Percentiles rank a stretch among this genome's conserved stretches.
Conservation (phyloP, 1,139 yeast genomes). For the Sugiyamaella neomexicana region DNA sequence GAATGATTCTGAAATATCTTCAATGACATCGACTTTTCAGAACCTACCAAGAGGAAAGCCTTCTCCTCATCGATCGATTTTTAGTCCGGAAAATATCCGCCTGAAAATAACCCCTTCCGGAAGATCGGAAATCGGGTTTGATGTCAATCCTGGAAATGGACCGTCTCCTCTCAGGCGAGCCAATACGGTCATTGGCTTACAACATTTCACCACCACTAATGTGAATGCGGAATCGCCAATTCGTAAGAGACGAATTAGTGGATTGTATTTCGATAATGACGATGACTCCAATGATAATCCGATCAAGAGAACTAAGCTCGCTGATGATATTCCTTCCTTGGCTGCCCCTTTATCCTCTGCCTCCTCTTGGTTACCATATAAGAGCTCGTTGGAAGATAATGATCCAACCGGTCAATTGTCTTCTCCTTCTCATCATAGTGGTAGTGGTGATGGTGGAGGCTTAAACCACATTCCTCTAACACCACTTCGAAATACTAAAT, state of each 20-base stretch:
- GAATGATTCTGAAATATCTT: too few species aligned
- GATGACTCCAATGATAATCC: not conserved
- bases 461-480: conserved; percentile 12
- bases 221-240: conserved; percentile 28
- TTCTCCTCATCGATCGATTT: conserved; percentile 14
- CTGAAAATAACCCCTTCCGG: conserved; percentile 10
- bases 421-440: not conserved
- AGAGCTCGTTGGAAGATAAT: conserved; percentile 1
- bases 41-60: not conserved
- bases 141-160: conserved; percentile 11
- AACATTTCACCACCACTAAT: conserved; percentile 30
- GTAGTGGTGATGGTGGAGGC: not conserved
- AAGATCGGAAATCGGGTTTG: conserved; percentile 15
- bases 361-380: conserved; percentile 8
- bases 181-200: conserved; percentile 42
- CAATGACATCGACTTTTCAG: too few species aligned
- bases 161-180: conserved; percentile 37
- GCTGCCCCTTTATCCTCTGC: conserved; percentile 20
- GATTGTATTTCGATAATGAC: conserved; percentile 15
- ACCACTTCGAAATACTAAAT: conserved; percentile 19
- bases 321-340: conserved; percentile 22
- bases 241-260: conserved; percentile 22
- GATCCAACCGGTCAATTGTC: not conserved
- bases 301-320: not conserved
- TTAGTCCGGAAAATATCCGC: conserved; percentile 18